Conservation (phyloP, 768 basidiomycete genomes). For the Boletus reticuloceps region DNA sequence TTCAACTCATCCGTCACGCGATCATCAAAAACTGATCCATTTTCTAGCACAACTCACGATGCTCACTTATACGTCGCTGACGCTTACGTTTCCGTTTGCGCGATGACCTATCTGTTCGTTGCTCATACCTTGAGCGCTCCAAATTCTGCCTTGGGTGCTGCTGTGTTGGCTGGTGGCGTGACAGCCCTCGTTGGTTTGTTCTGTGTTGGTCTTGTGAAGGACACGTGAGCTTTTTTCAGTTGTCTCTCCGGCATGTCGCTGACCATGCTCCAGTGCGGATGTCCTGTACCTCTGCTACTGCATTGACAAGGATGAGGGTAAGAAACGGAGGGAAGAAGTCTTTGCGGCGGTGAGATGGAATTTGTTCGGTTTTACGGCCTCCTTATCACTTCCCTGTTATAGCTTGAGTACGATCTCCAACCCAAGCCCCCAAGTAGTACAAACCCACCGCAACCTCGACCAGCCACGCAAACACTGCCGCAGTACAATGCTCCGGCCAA, state of each 20-base stretch:
- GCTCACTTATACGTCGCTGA: no score
- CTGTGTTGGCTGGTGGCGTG: conserved; percentile 72
- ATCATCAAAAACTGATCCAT: no score
- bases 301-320: conserved; percentile 56
- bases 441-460: conserved; percentile 15
- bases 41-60: no score
- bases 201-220: conserved; percentile 77
- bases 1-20: no score
- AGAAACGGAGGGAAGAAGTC: no score
- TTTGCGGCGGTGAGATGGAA: no score
- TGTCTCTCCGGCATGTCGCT: background rate
- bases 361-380: no score
- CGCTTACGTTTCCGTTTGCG: no score
- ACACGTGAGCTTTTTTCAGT: conserved; percentile 49
- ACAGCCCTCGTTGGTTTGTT: conserved; percentile 82
- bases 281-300: conserved; percentile 67
- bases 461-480: conserved; percentile 3
- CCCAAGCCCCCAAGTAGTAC: conserved; percentile 11
- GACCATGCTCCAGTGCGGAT: conserved; percentile 45
- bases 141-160: no score
- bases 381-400: no score
- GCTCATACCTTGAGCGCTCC: no score
- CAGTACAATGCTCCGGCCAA: conserved; percentile 10
- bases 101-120: no score
- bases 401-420: conserved; percentile 43